A percentile compares a stretch with the other conserved stretches of the same genome.
These are phyloP conservation scores for Kluyveromyces siamensis DNA, from an alignment of 805 yeast genomes.

Conservation along the genomic window DNA sequence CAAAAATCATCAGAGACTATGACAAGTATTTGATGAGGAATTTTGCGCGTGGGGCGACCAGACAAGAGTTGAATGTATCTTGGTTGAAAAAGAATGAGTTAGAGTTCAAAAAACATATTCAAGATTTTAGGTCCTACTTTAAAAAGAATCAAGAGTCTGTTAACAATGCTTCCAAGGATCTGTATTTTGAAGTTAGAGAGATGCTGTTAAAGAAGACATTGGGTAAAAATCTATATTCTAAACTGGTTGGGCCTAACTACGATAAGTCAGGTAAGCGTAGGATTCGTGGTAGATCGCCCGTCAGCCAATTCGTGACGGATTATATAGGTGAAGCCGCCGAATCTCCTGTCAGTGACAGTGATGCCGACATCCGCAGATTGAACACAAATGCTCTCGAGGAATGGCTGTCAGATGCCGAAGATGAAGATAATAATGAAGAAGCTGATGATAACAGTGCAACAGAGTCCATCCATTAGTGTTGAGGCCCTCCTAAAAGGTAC, in stretches of 20 bases:
- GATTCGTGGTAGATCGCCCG: conserved; percentile 23
- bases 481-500: not conserved
- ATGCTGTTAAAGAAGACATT: conserved; percentile 35
- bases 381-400: not conserved
- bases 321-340: conserved; percentile 15
- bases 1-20: conserved; percentile 89
- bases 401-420: not conserved
- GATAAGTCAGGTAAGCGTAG: conserved; percentile 31
- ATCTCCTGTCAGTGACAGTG: conserved; percentile 1
- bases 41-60: conserved; percentile 94
- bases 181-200: conserved; percentile 79
- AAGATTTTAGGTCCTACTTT: conserved; percentile 81
- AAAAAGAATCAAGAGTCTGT: conserved; percentile 59
- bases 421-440: not conserved
- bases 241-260: conserved; percentile 37
- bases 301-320: conserved; percentile 26
- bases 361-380: not conserved
- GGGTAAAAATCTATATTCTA: conserved; percentile 26
- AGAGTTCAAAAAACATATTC: conserved; percentile 84
- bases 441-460: not conserved
- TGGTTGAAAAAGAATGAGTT: conserved; percentile 97
- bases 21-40: conserved; percentile 95
- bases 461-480: not conserved
- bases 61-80: conserved; percentile 91
- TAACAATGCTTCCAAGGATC: conserved; percentile 68